Evolutionary conservation across 2,329 filamentous ascomycete species (phyloP).

Genomic region (Microcyclosporella mali): DNA sequence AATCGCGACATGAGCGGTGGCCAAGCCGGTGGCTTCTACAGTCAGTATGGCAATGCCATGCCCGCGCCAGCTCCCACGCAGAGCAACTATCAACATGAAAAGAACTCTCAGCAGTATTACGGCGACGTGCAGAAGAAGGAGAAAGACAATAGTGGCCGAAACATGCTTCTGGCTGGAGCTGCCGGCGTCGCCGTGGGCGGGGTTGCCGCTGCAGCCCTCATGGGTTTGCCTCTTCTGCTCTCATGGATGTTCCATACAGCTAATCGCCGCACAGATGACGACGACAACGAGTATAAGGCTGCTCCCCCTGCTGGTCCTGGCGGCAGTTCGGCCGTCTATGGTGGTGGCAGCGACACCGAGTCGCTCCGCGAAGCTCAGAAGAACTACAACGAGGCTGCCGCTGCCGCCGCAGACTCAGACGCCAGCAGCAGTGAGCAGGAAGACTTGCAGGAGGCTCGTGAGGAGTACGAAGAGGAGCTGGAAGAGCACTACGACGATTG

Average conservation of each 20-base stretch:
- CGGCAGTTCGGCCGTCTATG: slow-evolving; percentile 5
- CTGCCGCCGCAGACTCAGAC: slow-evolving; percentile 17
- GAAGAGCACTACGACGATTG: slow-evolving; percentile 20
- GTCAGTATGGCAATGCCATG: slow-evolving; percentile 16
- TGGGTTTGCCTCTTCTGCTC: neutral
- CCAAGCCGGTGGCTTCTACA: slow-evolving; percentile 13
- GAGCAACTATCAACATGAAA: slow-evolving; percentile 15
- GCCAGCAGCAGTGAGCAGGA: slow-evolving; percentile 19
- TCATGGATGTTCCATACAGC: no score
- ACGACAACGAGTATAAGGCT: slow-evolving; percentile 12
- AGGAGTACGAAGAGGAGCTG: slow-evolving; percentile 15
- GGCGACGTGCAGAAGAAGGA: slow-evolving; percentile 22
- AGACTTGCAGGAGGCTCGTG: slow-evolving; percentile 16
- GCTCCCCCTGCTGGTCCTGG: slow-evolving; percentile 6
- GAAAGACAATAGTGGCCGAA: slow-evolving; percentile 36
- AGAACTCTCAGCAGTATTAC: slow-evolving; percentile 19
- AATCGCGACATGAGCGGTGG: slow-evolving; percentile 2
- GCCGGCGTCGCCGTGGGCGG: slow-evolving; percentile 53
- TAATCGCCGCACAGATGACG: slow-evolving; percentile 1
- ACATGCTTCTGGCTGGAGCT: slow-evolving; percentile 51
- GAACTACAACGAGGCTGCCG: slow-evolving; percentile 17
- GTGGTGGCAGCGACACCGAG: slow-evolving; percentile 14
- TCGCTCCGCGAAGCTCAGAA: slow-evolving; percentile 16
- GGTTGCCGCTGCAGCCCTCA: slow-evolving; percentile 53
- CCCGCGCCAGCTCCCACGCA: slow-evolving; percentile 14